Percentiles rank a stretch among this genome's conserved stretches.
phyloP scores from a whole-genome alignment of 2,329 filamentous ascomycete genomes.

The Calonectria naviculata region DNA sequence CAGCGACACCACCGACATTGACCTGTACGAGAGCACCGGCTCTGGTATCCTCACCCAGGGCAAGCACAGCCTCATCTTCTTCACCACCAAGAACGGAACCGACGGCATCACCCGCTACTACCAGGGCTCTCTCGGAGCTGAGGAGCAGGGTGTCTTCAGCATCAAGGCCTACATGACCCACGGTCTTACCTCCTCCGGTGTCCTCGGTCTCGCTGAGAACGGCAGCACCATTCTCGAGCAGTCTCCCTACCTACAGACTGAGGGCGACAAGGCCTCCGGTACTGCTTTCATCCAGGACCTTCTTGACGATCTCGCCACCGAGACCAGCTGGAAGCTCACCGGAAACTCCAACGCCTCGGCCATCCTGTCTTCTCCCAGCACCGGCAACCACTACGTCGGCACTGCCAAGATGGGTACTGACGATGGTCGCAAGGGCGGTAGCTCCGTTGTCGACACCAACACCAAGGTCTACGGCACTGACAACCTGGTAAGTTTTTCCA shows the following conservation, averaged over 20 bases:
- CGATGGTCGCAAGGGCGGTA: slow-evolving; percentile 63
- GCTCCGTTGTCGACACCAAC: slow-evolving; percentile 70
- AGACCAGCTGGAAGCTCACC: slow-evolving; percentile 24
- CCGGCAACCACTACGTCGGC: slow-evolving; percentile 61
- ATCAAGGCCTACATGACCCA: slow-evolving; percentile 72
- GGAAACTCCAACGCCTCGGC: slow-evolving; percentile 41
- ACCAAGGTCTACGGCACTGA: slow-evolving; percentile 74
- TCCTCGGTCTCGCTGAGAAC: slow-evolving; percentile 67
- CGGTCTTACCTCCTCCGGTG: slow-evolving; percentile 69
- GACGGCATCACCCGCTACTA: slow-evolving; percentile 73
- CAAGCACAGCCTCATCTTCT: slow-evolving; percentile 68
- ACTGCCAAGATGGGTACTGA: slow-evolving; percentile 71
- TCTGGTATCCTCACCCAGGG: slow-evolving; percentile 72
- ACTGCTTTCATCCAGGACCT: slow-evolving; percentile 72
- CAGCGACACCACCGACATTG: slow-evolving; percentile 65
- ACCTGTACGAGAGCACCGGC: slow-evolving; percentile 68
- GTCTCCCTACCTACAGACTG: slow-evolving; percentile 69
- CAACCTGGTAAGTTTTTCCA: slow-evolving; percentile 56
- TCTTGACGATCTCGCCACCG: slow-evolving; percentile 59
- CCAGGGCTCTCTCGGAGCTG: slow-evolving; percentile 75
- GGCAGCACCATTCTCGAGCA: slow-evolving; percentile 69
- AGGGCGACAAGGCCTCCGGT: slow-evolving; percentile 72
- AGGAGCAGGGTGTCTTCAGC: slow-evolving; percentile 63
- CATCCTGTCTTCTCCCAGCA: slow-evolving; percentile 44
- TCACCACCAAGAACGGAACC: slow-evolving; percentile 64